phyloP scores from a whole-genome alignment of 495 filamentous ascomycete genomes.

The Lasiosphaeria miniovina region DNA sequence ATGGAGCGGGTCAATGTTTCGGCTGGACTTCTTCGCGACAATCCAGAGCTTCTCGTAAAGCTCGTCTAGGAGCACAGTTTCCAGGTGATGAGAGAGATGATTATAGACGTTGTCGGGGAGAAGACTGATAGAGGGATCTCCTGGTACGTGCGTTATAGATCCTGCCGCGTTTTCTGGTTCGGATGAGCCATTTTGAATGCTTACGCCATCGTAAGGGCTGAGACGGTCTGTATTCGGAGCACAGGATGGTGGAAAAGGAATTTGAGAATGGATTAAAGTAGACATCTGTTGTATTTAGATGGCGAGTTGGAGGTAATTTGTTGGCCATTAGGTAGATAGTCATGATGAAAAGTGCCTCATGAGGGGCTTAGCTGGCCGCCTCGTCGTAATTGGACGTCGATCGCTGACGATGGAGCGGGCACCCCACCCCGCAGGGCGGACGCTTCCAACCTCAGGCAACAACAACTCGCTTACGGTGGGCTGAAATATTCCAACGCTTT shows the following conservation, averaged over 20 bases:
- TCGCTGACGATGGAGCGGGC: no score
- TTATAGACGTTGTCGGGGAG: not conserved
- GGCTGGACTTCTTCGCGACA: conserved; percentile 4
- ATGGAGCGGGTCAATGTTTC: conserved; percentile 16
- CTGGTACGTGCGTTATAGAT: conserved; percentile 6
- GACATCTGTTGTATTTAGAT: no score
- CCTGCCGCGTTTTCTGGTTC: not conserved
- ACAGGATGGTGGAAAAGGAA: no score
- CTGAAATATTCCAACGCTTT: not conserved
- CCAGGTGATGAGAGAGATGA: conserved; percentile 1
- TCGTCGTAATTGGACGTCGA: no score
- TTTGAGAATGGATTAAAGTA: no score
- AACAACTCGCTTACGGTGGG: no score
- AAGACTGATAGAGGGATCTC: conserved; percentile 6
- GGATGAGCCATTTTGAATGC: no score
- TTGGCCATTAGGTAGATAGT: not conserved
- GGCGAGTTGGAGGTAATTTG: not conserved
- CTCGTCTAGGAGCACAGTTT: conserved; percentile 9
- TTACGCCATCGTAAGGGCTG: no score
- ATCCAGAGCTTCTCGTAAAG: conserved; percentile 11
- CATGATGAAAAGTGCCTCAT: not conserved
- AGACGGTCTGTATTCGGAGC: no score
- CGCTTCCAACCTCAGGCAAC: not conserved
- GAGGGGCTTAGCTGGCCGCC: no score
- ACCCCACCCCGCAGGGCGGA: no score